Evolutionary conservation across 176 grass and related monocot genomes (phyloP).

Genomic region (Olyra latifolia): DNA sequence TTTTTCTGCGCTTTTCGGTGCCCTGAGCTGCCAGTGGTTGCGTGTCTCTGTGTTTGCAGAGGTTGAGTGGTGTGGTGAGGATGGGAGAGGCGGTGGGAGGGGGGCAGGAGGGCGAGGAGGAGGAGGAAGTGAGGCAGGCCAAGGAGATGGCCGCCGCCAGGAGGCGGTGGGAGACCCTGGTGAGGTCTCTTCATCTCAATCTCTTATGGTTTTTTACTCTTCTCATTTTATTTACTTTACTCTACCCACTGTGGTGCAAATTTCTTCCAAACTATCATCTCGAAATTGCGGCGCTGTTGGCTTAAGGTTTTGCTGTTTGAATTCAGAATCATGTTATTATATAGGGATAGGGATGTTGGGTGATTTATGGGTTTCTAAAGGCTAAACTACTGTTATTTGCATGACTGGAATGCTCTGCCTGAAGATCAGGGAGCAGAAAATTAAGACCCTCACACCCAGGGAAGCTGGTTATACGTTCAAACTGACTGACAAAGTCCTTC

Average conservation of each 20-base stretch:
- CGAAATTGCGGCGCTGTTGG: background rate
- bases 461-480: constrained; percentile 96
- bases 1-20: background rate
- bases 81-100: constrained; percentile 59
- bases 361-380: background rate
- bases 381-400: constrained; percentile 14
- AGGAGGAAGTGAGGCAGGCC: constrained; percentile 77
- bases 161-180: constrained; percentile 90
- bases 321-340: background rate
- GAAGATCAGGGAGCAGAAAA: constrained; percentile 96
- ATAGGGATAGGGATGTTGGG: background rate
- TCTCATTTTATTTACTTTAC: background rate
- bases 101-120: constrained; percentile 64
- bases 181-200: constrained; percentile 28
- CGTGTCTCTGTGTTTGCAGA: constrained; percentile 33
- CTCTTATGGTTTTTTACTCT: background rate
- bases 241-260: background rate
- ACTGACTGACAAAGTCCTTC: constrained; percentile 71
- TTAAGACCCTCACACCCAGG: constrained; percentile 86
- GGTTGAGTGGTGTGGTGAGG: constrained; percentile 51
- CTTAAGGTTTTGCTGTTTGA: background rate
- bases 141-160: constrained; percentile 91
- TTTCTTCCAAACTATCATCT: background rate
- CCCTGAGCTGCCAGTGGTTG: background rate
- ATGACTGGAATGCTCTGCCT: constrained; percentile 30